Evolutionary conservation across 371 early-diverging fungal genomes (phyloP).

Genomic region (Saksenaea oblongispora): DNA sequence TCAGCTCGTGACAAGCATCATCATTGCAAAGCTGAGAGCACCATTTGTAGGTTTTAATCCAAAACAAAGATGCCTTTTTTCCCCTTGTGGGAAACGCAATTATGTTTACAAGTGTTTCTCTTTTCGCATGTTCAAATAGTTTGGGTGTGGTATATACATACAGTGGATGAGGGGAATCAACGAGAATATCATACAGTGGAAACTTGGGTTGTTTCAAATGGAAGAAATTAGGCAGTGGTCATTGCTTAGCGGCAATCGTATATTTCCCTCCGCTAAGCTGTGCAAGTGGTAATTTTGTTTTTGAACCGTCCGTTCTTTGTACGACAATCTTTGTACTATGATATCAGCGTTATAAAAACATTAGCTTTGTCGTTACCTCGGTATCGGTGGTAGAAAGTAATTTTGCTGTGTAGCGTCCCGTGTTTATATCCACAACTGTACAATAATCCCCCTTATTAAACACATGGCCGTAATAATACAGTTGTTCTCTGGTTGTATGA

Average conservation of each 20-base stretch:
- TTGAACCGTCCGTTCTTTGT: constrained; percentile 34
- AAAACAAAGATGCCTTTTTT: too few species aligned
- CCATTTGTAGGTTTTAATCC: too few species aligned
- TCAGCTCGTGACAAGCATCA: too few species aligned
- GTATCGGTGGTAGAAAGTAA: constrained; percentile 21
- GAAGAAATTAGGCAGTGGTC: not conserved
- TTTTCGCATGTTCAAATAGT: too few species aligned
- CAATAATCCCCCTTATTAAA: constrained; percentile 28
- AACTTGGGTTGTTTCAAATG: not conserved
- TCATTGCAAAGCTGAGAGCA: too few species aligned
- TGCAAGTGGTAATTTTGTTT: constrained; percentile 23
- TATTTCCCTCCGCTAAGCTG: constrained; percentile 27
- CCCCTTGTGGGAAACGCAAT: too few species aligned
- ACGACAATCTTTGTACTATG: constrained; percentile 19
- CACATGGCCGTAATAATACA: constrained; percentile 24
- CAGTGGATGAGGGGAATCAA: not conserved
- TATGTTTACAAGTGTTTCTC: too few species aligned
- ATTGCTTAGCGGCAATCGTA: constrained; percentile 23
- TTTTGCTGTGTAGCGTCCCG: constrained; percentile 30
- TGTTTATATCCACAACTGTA: constrained; percentile 29
- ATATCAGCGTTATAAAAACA: not conserved
- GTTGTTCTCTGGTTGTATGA: constrained; percentile 23
- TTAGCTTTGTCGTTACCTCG: constrained; percentile 15
- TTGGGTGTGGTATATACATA: too few species aligned
- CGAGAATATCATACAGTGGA: not conserved